A percentile compares a stretch with the other conserved stretches of the same genome.
Conservation (phyloP, 768 basidiomycete genomes). For the Lentinula aciculospora region DNA sequence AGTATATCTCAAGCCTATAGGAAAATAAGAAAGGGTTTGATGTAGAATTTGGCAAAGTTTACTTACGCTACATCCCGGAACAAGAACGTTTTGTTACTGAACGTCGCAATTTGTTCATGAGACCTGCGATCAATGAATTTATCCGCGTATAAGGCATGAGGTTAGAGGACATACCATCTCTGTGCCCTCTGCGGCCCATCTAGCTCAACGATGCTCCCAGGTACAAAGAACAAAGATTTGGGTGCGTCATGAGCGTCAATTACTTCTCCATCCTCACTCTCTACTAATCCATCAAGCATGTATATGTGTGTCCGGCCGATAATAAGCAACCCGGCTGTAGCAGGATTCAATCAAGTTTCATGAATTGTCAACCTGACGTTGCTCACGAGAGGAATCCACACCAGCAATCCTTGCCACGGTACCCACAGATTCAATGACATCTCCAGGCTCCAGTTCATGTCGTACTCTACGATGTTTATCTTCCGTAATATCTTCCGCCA, state of each 20-base stretch:
- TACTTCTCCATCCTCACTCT: constrained; percentile 82
- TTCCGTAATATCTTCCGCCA: constrained; percentile 76
- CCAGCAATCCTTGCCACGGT: constrained; percentile 88
- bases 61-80: constrained; percentile 89
- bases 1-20: constrained; percentile 71
- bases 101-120: constrained; percentile 72
- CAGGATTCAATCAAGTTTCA: not conserved
- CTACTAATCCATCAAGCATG: constrained; percentile 85
- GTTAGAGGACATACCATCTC: constrained; percentile 56
- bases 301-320: constrained; percentile 83
- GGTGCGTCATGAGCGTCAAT: constrained; percentile 87
- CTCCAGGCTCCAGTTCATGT: constrained; percentile 83
- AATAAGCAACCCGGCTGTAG: constrained; percentile 78
- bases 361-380: too few species aligned
- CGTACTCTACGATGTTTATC: constrained; percentile 86
- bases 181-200: constrained; percentile 77
- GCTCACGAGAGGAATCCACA: constrained; percentile 87
- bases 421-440: constrained; percentile 80
- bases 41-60: too few species aligned
- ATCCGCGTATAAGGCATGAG: not conserved
- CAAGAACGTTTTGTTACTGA: constrained; percentile 77
- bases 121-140: constrained; percentile 40
- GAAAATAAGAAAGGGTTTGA: not conserved
- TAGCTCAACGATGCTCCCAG: constrained; percentile 78
- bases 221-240: constrained; percentile 72